Evolutionary conservation across 805 yeast species (phyloP), one percentile per base, ranked within the genome.

Genomic region (Saccharomycopsis vini): DNA sequence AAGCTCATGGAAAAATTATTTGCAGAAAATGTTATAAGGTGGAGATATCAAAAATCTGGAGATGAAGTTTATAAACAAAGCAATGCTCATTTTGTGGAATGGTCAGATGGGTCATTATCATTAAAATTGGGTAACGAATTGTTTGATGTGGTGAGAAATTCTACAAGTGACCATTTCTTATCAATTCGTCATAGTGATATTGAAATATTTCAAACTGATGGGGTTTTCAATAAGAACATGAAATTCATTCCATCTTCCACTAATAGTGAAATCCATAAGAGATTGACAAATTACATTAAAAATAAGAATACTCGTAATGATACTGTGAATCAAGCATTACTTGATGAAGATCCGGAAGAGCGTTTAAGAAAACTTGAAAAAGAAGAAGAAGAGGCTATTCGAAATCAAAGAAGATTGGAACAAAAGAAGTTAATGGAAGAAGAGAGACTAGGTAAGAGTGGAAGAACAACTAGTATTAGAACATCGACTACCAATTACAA

Each of bases 71-170:
- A 75, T 56, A 84, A 84, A 54, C 95, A 88, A 59, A 81, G 95
- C 7, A 92, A 92, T 58, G 80, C 96, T 4, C 86, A 89, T 57
- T 77, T 90, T 45, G 73, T 92, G 29, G 83, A 86, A 60, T 92
- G 98, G 98, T 81, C 83, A 44, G 97, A 92, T 62, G 98, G 98
- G 1, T 70, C 86, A 3, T 64, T 78, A 50, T 88, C 97, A 2
- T 66, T 92, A 53, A 89, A 86, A 56, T 65, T 92, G 31, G 98
- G 98, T 26, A 71, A 72, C 38, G 98, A 92, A 62, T 71, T 81
- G 50, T 90, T 89, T 55, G 97, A 90, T 57, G 77, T 86, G 47
- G 68, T 77, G 43, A 63, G 73, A 9, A 75, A 77, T 45, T 77
- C 81, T 6, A 66, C 78, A 32, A 76, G 73, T 41, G 94, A 88